A percentile compares a stretch with the other conserved stretches of the same genome.
These are phyloP conservation scores for Coemansia sp. DNA, from an alignment of 192 early-diverging fungal species.

Conservation along the genomic window DNA sequence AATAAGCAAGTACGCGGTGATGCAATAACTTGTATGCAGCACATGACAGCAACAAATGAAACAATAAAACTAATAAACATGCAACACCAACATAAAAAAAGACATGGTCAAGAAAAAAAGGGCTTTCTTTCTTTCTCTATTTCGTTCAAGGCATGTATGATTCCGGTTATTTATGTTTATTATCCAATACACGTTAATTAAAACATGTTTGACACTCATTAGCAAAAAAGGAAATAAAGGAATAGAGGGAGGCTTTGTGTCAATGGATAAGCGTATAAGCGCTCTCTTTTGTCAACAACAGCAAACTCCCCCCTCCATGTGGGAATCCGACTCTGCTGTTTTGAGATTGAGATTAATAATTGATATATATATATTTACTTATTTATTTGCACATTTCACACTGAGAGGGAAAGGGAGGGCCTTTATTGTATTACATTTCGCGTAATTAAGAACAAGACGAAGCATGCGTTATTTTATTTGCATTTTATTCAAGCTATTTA, in stretches of 20 bases:
- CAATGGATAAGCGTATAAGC: background rate
- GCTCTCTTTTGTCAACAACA: background rate
- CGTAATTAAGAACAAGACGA: background rate
- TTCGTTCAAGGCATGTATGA: background rate
- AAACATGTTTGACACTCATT: background rate
- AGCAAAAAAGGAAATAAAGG: too few relatives aligned
- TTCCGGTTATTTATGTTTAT: background rate
- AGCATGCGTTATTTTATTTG: background rate
- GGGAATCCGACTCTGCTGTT: background rate
- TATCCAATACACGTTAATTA: conserved; percentile 9
- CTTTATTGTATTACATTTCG: background rate
- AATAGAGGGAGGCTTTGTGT: background rate
- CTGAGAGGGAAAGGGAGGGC: background rate
- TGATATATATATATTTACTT: background rate
- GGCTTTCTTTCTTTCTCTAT: background rate
- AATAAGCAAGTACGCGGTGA: background rate
- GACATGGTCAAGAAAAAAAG: too few relatives aligned
- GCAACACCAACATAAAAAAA: background rate
- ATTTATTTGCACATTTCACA: background rate
- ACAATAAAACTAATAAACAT: background rate
- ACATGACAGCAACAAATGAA: background rate
- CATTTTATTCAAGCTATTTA: background rate
- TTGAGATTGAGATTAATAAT: too few relatives aligned
- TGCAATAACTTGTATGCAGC: conserved; percentile 4
- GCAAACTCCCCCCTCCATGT: background rate